These are phyloP conservation scores for Tardiomyces blankii DNA, from an alignment of 1,139 yeast genomes.

Conservation along the genomic window DNA sequence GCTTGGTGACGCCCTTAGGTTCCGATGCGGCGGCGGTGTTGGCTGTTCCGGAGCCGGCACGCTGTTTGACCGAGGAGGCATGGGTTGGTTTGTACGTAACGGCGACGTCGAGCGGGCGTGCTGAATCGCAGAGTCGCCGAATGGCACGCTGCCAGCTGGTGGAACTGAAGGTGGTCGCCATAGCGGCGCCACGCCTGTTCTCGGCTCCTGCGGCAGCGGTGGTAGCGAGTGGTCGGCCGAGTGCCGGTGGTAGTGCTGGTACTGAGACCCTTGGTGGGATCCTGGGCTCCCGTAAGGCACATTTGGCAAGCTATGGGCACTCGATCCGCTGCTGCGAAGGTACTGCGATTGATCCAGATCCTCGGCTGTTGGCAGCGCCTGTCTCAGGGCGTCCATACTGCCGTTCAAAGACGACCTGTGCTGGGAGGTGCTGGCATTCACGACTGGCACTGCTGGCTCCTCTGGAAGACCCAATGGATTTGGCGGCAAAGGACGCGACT, in stretches of 20 bases:
- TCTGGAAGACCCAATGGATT: not conserved
- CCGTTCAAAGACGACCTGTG: not conserved
- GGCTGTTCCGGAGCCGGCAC: conserved; percentile 3
- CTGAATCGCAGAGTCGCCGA: not conserved
- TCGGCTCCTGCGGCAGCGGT: not conserved
- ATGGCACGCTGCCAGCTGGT: not conserved
- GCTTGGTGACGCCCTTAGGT: not conserved
- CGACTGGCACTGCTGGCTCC: too few species aligned
- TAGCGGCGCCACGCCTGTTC: not conserved
- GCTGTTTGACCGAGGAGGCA: not conserved
- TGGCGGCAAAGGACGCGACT: not conserved
- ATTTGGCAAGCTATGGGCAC: not conserved
- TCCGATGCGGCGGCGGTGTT: conserved; percentile 5
- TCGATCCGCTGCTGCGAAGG: not conserved
- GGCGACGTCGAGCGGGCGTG: not conserved
- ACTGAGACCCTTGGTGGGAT: not conserved
- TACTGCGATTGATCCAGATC: not conserved
- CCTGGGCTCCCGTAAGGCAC: not conserved
- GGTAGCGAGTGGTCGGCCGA: not conserved
- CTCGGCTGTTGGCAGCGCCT: not conserved
- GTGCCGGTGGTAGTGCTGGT: not conserved
- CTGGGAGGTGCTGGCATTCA: too few species aligned
- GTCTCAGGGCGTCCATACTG: not conserved
- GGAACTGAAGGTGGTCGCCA: not conserved
- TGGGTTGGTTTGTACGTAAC: not conserved